Evolutionary conservation across 2,329 filamentous ascomycete species (phyloP).

Genomic region (Coniochaeta sp.): DNA sequence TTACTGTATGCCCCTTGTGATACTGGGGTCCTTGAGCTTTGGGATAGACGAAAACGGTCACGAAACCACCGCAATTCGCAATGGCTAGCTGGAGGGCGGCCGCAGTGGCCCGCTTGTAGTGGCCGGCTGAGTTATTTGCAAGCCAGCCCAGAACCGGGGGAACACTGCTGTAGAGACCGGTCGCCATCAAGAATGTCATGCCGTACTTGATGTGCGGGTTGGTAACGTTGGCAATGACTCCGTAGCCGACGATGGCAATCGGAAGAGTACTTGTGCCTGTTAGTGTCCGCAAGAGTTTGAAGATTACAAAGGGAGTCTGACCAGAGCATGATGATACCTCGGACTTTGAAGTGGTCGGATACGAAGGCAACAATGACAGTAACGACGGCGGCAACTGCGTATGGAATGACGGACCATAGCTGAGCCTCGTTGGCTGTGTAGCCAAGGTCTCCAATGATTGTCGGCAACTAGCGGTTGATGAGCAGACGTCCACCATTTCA

Average conservation of each 20-base stretch:
- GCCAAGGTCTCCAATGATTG: constrained; percentile 44
- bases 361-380: constrained; percentile 48
- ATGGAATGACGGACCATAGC: constrained; percentile 57
- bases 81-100: constrained; percentile 58
- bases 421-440: constrained; percentile 49
- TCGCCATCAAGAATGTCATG: constrained; percentile 62
- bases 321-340: constrained; percentile 52
- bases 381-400: constrained; percentile 49
- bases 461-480: constrained; percentile 40
- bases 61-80: constrained; percentile 60
- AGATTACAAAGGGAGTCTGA: not conserved
- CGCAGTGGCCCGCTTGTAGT: constrained; percentile 64
- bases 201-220: constrained; percentile 48
- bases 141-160: constrained; percentile 59
- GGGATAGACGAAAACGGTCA: constrained; percentile 53
- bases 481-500: not conserved
- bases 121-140: constrained; percentile 59
- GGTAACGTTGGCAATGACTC: constrained; percentile 49
- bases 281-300: not conserved
- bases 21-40: constrained; percentile 47
- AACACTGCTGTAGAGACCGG: constrained; percentile 55
- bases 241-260: constrained; percentile 58
- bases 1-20: constrained; percentile 52
- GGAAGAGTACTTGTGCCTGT: constrained; percentile 39
- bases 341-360: constrained; percentile 52